Percentiles rank a stretch among this genome's conserved stretches.
These are phyloP conservation scores for Discostella stelligeroides DNA, from an alignment of 108 stramenopile species.

Conservation along the genomic window DNA sequence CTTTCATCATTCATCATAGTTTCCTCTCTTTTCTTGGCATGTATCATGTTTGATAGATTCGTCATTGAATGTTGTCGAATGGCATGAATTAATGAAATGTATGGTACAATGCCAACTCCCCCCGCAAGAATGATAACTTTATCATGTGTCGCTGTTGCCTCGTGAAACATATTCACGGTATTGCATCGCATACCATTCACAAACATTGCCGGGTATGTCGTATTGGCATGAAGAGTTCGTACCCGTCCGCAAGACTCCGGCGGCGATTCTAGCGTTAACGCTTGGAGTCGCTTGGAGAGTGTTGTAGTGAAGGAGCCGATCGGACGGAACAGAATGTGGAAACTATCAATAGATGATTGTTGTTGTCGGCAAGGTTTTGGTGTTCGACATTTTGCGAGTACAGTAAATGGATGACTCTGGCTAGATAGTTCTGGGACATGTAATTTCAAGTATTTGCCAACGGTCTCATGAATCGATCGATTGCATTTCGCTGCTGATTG, in stretches of 20 bases:
- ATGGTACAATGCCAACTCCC: conserved; percentile 32
- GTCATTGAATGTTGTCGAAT: not conserved
- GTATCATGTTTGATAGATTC: not conserved
- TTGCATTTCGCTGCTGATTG: not conserved
- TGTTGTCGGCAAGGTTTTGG: not conserved
- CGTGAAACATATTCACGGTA: conserved; percentile 9
- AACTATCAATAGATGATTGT: not conserved
- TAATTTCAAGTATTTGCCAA: conserved; percentile 26
- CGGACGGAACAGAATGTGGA: conserved; percentile 31
- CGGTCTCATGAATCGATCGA: conserved; percentile 7
- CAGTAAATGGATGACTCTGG: conserved; percentile 33
- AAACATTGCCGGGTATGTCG: conserved; percentile 10
- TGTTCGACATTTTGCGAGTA: conserved; percentile 1
- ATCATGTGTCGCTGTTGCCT: conserved; percentile 21
- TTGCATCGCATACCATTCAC: conserved; percentile 24
- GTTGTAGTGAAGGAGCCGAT: conserved; percentile 22
- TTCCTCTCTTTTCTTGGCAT: not conserved
- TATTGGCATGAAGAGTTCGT: too few species aligned
- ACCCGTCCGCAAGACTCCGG: not conserved
- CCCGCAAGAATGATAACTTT: conserved; percentile 36
- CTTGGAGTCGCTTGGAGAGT: conserved; percentile 13
- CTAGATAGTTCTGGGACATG: conserved; percentile 28
- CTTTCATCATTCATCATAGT: not conserved
- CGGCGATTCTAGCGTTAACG: not conserved
- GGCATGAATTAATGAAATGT: conserved; percentile 29